Conservation (phyloP, 345 rosid species). For the Laguncularia racemosa region DNA sequence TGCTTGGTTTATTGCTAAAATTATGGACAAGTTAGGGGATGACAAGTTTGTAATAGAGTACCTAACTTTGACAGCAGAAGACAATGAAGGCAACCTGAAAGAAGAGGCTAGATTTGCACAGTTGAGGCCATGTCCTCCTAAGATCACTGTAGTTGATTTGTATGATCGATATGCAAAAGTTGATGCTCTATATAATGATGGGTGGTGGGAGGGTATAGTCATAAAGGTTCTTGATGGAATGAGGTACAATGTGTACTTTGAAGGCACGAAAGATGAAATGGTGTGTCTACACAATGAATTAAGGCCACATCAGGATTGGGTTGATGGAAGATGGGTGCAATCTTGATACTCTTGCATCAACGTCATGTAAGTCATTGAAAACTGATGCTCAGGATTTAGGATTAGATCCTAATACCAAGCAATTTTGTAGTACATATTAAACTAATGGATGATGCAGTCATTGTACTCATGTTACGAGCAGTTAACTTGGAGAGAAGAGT, state of each 20-base stretch:
- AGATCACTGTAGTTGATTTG: slow-evolving; percentile 14
- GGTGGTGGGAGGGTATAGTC: slow-evolving; percentile 66
- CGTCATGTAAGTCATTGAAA: no score
- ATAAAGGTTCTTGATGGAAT: slow-evolving; percentile 18
- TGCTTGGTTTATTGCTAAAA: slow-evolving; percentile 51
- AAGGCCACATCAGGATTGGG: slow-evolving; percentile 59
- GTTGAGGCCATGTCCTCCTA: slow-evolving; percentile 50
- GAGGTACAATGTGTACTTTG: slow-evolving; percentile 31
- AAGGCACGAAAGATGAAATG: slow-evolving; percentile 34
- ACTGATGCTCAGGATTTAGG: no score
- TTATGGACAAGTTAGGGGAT: slow-evolving; percentile 22
- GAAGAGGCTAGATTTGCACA: slow-evolving; percentile 32
- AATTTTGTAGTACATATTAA: no score
- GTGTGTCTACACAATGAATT: slow-evolving; percentile 34
- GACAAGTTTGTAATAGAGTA: slow-evolving; percentile 42
- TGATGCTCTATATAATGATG: slow-evolving; percentile 56
- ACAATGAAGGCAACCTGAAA: slow-evolving; percentile 33
- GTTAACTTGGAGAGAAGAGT: no score
- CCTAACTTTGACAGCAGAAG: slow-evolving; percentile 35
- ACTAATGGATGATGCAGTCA: no score
- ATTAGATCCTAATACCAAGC: no score
- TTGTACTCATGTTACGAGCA: no score
- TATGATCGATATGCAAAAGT: slow-evolving; percentile 39
- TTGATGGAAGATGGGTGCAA: slow-evolving; percentile 40
- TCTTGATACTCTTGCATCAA: no score